Conservation (phyloP, 2,329 filamentous ascomycete species). For the Epichloe brachyelytri region DNA sequence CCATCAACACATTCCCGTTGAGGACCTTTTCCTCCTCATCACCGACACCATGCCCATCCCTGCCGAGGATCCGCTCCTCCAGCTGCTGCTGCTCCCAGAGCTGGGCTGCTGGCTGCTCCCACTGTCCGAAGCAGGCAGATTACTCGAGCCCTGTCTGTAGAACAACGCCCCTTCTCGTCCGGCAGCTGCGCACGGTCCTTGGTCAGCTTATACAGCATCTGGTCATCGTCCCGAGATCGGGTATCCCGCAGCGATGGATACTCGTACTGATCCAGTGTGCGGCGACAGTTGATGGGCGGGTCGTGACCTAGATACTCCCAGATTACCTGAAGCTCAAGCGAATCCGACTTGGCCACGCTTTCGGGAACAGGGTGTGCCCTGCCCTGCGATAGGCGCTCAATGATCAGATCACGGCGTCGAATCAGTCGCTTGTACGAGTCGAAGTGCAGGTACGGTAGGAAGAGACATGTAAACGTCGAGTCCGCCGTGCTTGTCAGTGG, state of each 20-base stretch:
- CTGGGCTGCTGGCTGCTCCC: conserved; percentile 13
- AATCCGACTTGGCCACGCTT: conserved; percentile 39
- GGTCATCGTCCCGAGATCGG: conserved; percentile 47
- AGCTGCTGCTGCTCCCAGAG: conserved; percentile 12
- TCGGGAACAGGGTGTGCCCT: conserved; percentile 42
- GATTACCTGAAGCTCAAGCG: conserved; percentile 44
- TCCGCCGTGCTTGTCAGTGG: conserved; percentile 11
- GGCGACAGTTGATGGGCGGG: conserved; percentile 46
- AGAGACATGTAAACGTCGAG: conserved; percentile 33
- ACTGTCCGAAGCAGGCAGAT: conserved; percentile 14
- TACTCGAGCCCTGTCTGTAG: conserved; percentile 18
- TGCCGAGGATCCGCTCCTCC: conserved; percentile 13
- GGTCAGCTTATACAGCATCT: conserved; percentile 55
- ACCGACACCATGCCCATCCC: conserved; percentile 9
- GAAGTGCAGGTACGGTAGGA: conserved; percentile 49
- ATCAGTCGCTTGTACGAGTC: conserved; percentile 49
- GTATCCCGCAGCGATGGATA: conserved; percentile 50
- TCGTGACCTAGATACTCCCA: conserved; percentile 51
- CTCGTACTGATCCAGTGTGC: conserved; percentile 51
- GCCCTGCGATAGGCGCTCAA: conserved; percentile 37
- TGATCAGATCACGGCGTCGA: conserved; percentile 40
- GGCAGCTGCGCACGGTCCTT: conserved; percentile 27
- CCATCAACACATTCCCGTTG: conserved; percentile 50
- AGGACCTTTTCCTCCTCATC: conserved; percentile 26
- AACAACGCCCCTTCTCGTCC: conserved; percentile 13